These are phyloP conservation scores for Sporothrix humicola DNA, from an alignment of 2,329 filamentous ascomycete genomes.

Conservation along the genomic window DNA sequence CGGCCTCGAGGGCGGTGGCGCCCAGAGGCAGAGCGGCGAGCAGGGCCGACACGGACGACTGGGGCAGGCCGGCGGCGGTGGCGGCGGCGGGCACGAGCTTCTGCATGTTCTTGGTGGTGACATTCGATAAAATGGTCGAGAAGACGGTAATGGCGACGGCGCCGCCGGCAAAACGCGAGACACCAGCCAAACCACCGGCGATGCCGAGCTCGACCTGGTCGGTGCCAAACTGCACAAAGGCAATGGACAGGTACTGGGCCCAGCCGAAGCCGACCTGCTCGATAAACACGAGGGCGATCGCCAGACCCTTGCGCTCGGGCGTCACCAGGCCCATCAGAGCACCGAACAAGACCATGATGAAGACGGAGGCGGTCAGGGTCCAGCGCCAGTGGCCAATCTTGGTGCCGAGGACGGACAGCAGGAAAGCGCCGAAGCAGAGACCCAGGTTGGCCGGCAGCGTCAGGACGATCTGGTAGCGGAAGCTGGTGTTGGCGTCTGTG, in stretches of 20 bases:
- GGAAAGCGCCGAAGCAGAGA: constrained; percentile 50
- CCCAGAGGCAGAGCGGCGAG: constrained; percentile 43
- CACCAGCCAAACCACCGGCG: constrained; percentile 51
- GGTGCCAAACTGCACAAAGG: constrained; percentile 56
- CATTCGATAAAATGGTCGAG: constrained; percentile 50
- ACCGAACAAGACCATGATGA: constrained; percentile 56
- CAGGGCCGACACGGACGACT: constrained; percentile 43
- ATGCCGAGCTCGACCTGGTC: constrained; percentile 56
- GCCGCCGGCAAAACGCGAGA: constrained; percentile 52
- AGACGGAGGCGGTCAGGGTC: constrained; percentile 51
- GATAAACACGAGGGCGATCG: constrained; percentile 56
- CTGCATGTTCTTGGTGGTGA: constrained; percentile 42
- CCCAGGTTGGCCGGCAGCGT: constrained; percentile 54
- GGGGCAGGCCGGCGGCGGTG: constrained; percentile 45
- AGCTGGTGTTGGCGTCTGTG: constrained; percentile 46
- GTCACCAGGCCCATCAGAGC: constrained; percentile 51
- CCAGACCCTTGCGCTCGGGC: constrained; percentile 52
- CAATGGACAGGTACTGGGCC: constrained; percentile 55
- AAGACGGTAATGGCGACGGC: constrained; percentile 51
- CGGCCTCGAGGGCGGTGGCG: constrained; percentile 39
- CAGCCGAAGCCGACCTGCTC: constrained; percentile 54
- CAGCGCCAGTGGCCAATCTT: constrained; percentile 54
- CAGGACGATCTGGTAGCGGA: constrained; percentile 46
- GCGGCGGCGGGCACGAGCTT: constrained; percentile 47
- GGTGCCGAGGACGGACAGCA: constrained; percentile 50